These are phyloP conservation scores for Claviceps monticola DNA, from an alignment of 2,329 filamentous ascomycete species.

Conservation along the genomic window DNA sequence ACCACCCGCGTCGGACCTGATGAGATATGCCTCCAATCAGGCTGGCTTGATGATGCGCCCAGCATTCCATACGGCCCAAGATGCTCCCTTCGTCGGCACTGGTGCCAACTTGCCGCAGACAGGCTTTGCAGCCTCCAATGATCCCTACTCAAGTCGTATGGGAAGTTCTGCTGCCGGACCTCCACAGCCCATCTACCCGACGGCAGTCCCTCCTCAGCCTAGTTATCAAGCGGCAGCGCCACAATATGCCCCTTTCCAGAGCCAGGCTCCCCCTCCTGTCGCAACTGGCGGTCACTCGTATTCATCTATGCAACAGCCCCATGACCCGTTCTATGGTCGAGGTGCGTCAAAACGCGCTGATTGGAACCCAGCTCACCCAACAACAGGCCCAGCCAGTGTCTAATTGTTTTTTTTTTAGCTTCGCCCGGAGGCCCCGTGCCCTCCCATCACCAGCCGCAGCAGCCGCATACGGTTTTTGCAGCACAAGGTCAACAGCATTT, in stretches of 20 bases:
- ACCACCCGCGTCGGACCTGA: slow-evolving; percentile 18
- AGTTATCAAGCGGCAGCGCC: slow-evolving; percentile 19
- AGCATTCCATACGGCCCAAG: slow-evolving; percentile 17
- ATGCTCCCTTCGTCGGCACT: slow-evolving; percentile 21
- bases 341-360: slow-evolving; percentile 34
- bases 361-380: slow-evolving; percentile 6
- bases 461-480: slow-evolving; percentile 23
- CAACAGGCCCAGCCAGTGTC: slow-evolving; percentile 14
- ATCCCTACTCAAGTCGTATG: slow-evolving; percentile 19
- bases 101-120: slow-evolving; percentile 22
- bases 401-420: slow-evolving; percentile 35
- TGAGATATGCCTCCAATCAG: slow-evolving; percentile 17
- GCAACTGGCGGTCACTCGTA: slow-evolving; percentile 16
- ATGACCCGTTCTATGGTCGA: slow-evolving; percentile 44
- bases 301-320: slow-evolving; percentile 22
- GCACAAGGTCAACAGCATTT: slow-evolving; percentile 37
- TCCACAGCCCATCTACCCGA: slow-evolving; percentile 20
- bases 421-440: slow-evolving; percentile 33
- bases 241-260: slow-evolving; percentile 19
- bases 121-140: slow-evolving; percentile 11
- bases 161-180: slow-evolving; percentile 16
- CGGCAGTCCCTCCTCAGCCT: slow-evolving; percentile 17
- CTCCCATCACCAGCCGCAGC: slow-evolving; percentile 14
- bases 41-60: slow-evolving; percentile 18
- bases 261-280: slow-evolving; percentile 20